phyloP scores from a whole-genome alignment of 768 basidiomycete genomes.

The Lactarius indigo region DNA sequence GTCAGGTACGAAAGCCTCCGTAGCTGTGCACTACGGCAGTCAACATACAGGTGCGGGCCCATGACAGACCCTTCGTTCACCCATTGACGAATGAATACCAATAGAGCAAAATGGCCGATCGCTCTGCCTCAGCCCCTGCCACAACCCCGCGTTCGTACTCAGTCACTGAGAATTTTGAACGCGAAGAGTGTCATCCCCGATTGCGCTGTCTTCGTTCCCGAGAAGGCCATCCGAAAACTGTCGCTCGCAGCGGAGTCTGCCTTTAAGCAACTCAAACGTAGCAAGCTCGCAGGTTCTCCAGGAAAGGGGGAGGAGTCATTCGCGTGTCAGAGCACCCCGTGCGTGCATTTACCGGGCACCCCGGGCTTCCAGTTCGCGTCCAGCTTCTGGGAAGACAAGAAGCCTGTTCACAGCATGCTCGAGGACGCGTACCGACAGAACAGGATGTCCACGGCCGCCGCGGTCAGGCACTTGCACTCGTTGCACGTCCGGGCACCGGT shows the following conservation, averaged over 20 bases:
- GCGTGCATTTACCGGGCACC: constrained; percentile 43
- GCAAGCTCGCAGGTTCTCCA: constrained; percentile 37
- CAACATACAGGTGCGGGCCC: constrained; percentile 40
- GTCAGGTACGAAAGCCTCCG: constrained; percentile 49
- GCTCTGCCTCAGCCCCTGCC: constrained; percentile 45
- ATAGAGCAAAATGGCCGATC: constrained; percentile 47
- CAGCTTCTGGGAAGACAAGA: constrained; percentile 60
- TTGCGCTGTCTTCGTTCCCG: constrained; percentile 45
- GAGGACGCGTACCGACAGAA: constrained; percentile 58
- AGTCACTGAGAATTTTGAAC: constrained; percentile 40
- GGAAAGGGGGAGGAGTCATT: constrained; percentile 45
- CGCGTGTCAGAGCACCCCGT: constrained; percentile 49
- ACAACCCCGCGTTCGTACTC: constrained; percentile 29
- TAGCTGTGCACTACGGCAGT: constrained; percentile 41
- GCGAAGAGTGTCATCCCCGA: constrained; percentile 49
- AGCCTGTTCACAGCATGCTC: constrained; percentile 45
- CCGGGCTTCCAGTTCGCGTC: constrained; percentile 52
- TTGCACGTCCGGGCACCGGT: constrained; percentile 44
- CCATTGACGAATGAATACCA: background rate
- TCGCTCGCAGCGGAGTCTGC: constrained; percentile 44
- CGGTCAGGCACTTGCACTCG: constrained; percentile 48
- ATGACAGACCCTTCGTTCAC: constrained; percentile 6
- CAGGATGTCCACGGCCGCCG: constrained; percentile 50
- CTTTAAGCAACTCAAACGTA: constrained; percentile 45
- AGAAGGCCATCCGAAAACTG: constrained; percentile 37